Conservation (phyloP, 371 early-diverging fungal species). For the Rhizopus microsporus region DNA sequence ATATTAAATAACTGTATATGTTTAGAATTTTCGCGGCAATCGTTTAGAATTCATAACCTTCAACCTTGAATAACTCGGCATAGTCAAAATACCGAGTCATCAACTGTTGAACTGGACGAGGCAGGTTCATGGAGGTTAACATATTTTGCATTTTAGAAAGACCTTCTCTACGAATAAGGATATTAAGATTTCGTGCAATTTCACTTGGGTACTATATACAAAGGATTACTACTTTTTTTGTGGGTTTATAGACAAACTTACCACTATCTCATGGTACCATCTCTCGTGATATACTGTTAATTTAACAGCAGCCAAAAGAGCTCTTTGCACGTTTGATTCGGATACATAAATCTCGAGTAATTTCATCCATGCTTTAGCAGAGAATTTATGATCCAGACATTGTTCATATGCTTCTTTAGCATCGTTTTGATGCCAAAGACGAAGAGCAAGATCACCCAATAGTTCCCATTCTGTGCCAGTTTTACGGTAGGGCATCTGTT, state of each 20-base stretch:
- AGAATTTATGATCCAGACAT: conserved; percentile 88
- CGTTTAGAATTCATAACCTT: conserved; percentile 70
- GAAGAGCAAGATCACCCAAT: conserved; percentile 86
- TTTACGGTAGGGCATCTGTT: conserved; percentile 82
- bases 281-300: conserved; percentile 79
- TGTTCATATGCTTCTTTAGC: conserved; percentile 88
- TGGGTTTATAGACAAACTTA: conserved; percentile 34
- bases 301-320: conserved; percentile 79
- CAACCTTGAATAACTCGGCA: conserved; percentile 82
- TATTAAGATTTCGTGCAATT: conserved; percentile 79
- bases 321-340: conserved; percentile 75
- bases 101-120: conserved; percentile 74
- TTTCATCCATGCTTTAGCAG: conserved; percentile 82
- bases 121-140: conserved; percentile 84
- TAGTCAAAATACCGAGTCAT: conserved; percentile 80
- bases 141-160: conserved; percentile 90
- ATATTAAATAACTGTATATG: too few relatives aligned
- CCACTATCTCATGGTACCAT: conserved; percentile 85
- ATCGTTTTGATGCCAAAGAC: conserved; percentile 87
- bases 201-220: conserved; percentile 80
- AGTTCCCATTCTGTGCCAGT: conserved; percentile 96
- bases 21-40: too few relatives aligned
- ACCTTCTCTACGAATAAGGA: conserved; percentile 81
- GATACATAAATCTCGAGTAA: conserved; percentile 83
- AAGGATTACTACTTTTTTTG: neutral